Conservation (phyloP, 148 eudicot genomes). For the Cornus controversa region DNA sequence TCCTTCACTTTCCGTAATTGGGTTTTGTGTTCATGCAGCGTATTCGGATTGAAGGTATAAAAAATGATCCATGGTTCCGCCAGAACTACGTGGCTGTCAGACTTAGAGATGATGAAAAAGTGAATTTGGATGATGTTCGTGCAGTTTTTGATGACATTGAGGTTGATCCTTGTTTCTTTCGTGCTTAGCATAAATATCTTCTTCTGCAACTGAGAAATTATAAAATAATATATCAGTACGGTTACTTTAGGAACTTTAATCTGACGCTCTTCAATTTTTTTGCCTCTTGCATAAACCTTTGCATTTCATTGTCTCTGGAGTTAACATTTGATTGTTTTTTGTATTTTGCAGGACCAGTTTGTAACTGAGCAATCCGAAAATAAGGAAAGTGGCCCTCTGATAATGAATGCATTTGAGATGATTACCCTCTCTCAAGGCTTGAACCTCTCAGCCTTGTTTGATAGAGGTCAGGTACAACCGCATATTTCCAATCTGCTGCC, state of each 20-base stretch:
- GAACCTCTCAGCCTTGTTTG: slow-evolving; percentile 92
- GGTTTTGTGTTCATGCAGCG: slow-evolving; percentile 53
- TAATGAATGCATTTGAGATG: slow-evolving; percentile 99
- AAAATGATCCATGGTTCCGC: slow-evolving; percentile 74
- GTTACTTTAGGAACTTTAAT: slow-evolving; percentile 1
- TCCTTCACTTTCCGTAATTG: slow-evolving; percentile 8
- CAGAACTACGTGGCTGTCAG: slow-evolving; percentile 60
- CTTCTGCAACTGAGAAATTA: background rate
- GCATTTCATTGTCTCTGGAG: background rate
- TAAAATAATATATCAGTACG: background rate
- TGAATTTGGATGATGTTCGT: slow-evolving; percentile 82
- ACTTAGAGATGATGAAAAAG: slow-evolving; percentile 69
- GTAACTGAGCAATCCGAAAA: slow-evolving; percentile 67
- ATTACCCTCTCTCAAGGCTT: slow-evolving; percentile 95
- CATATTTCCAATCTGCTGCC: background rate
- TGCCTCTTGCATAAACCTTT: background rate
- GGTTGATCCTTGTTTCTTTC: slow-evolving; percentile 38
- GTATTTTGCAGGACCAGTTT: slow-evolving; percentile 63
- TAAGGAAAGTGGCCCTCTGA: slow-evolving; percentile 58
- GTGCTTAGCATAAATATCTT: background rate
- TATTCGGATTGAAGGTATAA: slow-evolving; percentile 75
- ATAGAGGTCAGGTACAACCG: slow-evolving; percentile 78
- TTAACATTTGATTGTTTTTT: background rate
- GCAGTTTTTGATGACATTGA: slow-evolving; percentile 93
- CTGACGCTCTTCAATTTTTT: slow-evolving; percentile 3